Evolutionary conservation across 352 stramenopile species (phyloP).

Genomic region (Phytopythium litorale): DNA sequence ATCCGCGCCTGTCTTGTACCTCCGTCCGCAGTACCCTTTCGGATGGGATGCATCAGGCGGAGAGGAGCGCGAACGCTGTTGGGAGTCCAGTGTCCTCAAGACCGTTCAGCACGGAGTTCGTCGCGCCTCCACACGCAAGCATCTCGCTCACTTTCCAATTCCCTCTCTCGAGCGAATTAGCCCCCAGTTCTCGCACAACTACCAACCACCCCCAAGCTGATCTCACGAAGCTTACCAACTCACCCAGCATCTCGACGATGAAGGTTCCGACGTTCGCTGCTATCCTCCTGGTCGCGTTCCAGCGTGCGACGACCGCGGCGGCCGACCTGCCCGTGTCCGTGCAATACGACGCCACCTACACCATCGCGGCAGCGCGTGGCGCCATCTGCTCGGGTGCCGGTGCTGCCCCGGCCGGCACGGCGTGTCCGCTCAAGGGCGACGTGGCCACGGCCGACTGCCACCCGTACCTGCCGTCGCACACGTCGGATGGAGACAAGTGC

Average conservation of each 20-base stretch:
- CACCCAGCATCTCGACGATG: background rate
- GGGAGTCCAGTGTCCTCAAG: too few relatives aligned
- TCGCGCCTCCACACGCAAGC: too few relatives aligned
- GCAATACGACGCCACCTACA: conserved; percentile 56
- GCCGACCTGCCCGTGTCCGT: conserved; percentile 36
- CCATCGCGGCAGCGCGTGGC: conserved; percentile 33
- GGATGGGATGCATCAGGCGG: too few relatives aligned
- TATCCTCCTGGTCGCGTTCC: conserved; percentile 4
- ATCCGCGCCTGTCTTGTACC: too few relatives aligned
- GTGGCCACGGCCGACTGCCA: conserved; percentile 37
- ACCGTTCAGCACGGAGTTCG: background rate
- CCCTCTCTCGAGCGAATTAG: conserved; percentile 1
- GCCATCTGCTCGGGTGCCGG: conserved; percentile 43
- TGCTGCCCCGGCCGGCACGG: conserved; percentile 23
- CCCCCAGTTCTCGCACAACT: background rate
- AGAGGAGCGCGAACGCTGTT: too few relatives aligned
- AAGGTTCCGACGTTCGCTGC: conserved; percentile 7
- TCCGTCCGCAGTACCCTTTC: too few relatives aligned
- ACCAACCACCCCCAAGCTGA: background rate
- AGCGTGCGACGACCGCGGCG: background rate
- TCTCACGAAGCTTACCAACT: conserved; percentile 2
- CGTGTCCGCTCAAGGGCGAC: conserved; percentile 53
- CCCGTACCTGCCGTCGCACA: conserved; percentile 37
- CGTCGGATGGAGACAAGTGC: conserved; percentile 17
- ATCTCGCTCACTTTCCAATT: conserved; percentile 6